Evolutionary conservation across 2,329 filamentous ascomycete species (phyloP).

Genomic region (Bipolaris cookei): DNA sequence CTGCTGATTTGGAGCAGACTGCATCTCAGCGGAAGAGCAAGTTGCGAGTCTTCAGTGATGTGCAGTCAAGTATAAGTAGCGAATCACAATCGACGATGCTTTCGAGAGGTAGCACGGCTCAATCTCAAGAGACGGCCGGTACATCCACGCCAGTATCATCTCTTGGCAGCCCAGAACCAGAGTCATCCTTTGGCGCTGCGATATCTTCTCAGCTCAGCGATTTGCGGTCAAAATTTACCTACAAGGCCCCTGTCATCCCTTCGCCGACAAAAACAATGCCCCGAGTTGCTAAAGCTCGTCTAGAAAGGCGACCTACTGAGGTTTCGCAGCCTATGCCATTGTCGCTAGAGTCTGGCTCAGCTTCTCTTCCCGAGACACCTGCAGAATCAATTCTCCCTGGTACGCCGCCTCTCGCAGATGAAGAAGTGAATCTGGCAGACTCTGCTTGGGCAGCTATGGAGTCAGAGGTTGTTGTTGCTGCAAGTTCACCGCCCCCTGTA

Average conservation of each 20-base stretch:
- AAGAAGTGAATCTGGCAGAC: constrained; percentile 27
- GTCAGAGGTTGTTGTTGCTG: constrained; percentile 42
- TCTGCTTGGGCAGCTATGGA: constrained; percentile 39
- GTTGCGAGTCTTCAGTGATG: constrained; percentile 43
- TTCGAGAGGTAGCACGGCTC: constrained; percentile 29
- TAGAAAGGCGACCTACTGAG: constrained; percentile 18
- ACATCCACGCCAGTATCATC: constrained; percentile 44
- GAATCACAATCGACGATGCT: constrained; percentile 39
- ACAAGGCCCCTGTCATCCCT: constrained; percentile 17
- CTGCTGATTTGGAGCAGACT: constrained; percentile 43
- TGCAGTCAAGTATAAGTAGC: constrained; percentile 22
- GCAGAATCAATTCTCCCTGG: constrained; percentile 15
- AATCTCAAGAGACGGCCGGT: constrained; percentile 37
- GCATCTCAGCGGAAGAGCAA: constrained; percentile 42
- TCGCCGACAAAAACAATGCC: constrained; percentile 6
- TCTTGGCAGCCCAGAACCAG: constrained; percentile 35
- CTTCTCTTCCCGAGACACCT: background rate
- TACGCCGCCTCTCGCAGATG: constrained; percentile 12
- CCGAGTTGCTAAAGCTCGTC: constrained; percentile 7
- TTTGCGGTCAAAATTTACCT: constrained; percentile 43
- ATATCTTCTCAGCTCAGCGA: constrained; percentile 39
- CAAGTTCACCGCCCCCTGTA: constrained; percentile 34
- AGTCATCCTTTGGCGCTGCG: constrained; percentile 33
- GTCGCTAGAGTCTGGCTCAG: constrained; percentile 8
- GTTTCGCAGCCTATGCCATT: constrained; percentile 13